Conservation (phyloP, 331 rosid genomes). For the Phaseolus coccineus region DNA sequence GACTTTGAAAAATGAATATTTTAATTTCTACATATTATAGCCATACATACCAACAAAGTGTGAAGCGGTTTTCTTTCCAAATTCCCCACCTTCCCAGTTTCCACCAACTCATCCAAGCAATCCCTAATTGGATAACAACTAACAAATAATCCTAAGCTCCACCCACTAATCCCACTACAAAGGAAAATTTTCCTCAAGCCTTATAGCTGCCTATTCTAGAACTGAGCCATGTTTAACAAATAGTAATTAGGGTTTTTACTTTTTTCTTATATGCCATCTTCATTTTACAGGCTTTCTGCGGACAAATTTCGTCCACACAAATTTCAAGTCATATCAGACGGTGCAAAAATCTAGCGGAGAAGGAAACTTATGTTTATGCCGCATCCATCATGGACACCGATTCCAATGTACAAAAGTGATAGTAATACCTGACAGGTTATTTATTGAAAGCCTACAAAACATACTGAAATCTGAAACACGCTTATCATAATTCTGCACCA, state of each 20-base stretch:
- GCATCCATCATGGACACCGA: conserved; percentile 1
- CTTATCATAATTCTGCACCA: conserved; percentile 11
- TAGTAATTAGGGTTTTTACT: background rate
- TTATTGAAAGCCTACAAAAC: conserved; percentile 23
- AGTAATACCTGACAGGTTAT: background rate
- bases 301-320: conserved; percentile 32
- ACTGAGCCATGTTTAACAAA: background rate
- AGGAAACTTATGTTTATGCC: background rate
- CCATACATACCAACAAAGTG: conserved; percentile 38
- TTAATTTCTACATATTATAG: conserved; percentile 31
- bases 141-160: conserved; percentile 3
- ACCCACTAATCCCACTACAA: conserved; percentile 22
- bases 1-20: conserved; percentile 22
- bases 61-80: conserved; percentile 26
- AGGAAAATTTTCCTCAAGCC: background rate
- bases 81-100: conserved; percentile 28
- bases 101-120: conserved; percentile 40
- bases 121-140: conserved; percentile 11
- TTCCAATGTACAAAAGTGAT: background rate
- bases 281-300: background rate
- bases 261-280: conserved; percentile 7
- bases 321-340: conserved; percentile 12
- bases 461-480: background rate
- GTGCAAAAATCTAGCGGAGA: conserved; percentile 23
- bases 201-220: background rate